Percentiles rank a stretch among this genome's conserved stretches.
Evolutionary conservation across 2,329 filamentous ascomycete species (phyloP).

Genomic region (Apiospora koreana): DNA sequence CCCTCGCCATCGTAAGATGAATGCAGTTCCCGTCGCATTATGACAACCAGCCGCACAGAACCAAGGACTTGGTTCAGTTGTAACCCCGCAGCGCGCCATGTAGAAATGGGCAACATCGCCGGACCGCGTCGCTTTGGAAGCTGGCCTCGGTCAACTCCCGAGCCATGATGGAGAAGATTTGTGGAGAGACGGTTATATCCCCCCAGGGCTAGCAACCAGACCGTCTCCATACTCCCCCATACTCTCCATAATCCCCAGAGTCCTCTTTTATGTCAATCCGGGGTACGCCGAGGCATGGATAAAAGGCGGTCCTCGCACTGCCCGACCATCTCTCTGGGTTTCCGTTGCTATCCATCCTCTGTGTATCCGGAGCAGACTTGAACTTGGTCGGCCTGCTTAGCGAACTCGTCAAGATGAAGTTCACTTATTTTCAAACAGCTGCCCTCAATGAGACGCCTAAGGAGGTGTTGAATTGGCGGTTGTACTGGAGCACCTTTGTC

Average conservation of each 20-base stretch:
- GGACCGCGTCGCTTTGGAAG: not conserved
- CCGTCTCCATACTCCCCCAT: not conserved
- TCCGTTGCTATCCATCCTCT: not conserved
- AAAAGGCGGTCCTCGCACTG: not conserved
- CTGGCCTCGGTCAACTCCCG: slow-evolving; percentile 1
- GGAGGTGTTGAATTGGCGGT: slow-evolving; percentile 59
- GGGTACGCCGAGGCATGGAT: not conserved
- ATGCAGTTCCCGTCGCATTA: not conserved
- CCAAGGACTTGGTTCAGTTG: not conserved
- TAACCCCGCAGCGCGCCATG: not conserved
- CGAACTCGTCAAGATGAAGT: not conserved
- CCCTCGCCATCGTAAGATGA: slow-evolving; percentile 5
- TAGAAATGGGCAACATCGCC: not conserved
- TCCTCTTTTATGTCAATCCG: not conserved
- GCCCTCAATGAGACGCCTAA: slow-evolving; percentile 26
- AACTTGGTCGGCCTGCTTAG: not conserved
- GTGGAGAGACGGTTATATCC: not conserved
- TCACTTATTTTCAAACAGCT: not conserved
- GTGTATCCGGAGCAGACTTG: not conserved
- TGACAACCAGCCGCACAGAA: not conserved
- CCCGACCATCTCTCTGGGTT: not conserved
- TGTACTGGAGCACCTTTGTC: slow-evolving; percentile 39
- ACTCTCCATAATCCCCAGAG: slow-evolving; percentile 6
- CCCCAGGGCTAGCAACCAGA: not conserved
- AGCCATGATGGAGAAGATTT: not conserved